Base-by-base conservation (phyloP, 176 grass and related monocot species). In the Carex littledalei region DNA sequence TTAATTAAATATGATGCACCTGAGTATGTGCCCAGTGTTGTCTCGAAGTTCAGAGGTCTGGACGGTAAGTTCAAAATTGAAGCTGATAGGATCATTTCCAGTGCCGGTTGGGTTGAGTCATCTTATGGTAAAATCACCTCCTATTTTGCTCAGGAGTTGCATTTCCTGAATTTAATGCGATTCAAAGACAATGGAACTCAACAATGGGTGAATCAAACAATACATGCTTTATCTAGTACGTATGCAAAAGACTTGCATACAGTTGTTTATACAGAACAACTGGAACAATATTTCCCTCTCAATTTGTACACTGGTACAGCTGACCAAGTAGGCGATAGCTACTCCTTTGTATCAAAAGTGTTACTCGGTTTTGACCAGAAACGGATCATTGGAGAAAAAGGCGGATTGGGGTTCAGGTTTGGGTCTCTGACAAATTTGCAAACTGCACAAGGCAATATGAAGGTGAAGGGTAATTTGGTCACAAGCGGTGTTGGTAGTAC, bases 101-200 rank as follows among this genome's bases (percentile, higher is more conserved):
- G 88, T 13, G 34, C 76, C 0, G 95, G 95, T 60, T 98, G 91
- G 93, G 95, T 94, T 39, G 74, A 90, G 79, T 32, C 91, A 5
- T 98, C 91, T 18, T 94, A 89, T 67, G 95, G 95, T 1, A 89
- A 85, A 64, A 73, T 98, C 80, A 98, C 95, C 8, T 83, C 88
- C 34, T 24, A 85, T 67, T 89, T 85, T 79, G 81, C 86, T 79
- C 95, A 94, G 82, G 84, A 82, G 62, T 77, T 94, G 5, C 56
- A 73, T 14, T 98, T 87, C 57, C 29, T 88, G 73, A 98, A 93
- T 82, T 72, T 84, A 39, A 89, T 90, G 89, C 6, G 3, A 20
- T 35, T 88, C 39, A 16, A 54, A 2, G 92, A 17, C 1, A 63
- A 84, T 20, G 89, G 60, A 60, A 71, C 2, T 17, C 1, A 5